Base-by-base conservation (phyloP, 1,284 basidiomycete genomes). In the Fomitopsis palustris region DNA sequence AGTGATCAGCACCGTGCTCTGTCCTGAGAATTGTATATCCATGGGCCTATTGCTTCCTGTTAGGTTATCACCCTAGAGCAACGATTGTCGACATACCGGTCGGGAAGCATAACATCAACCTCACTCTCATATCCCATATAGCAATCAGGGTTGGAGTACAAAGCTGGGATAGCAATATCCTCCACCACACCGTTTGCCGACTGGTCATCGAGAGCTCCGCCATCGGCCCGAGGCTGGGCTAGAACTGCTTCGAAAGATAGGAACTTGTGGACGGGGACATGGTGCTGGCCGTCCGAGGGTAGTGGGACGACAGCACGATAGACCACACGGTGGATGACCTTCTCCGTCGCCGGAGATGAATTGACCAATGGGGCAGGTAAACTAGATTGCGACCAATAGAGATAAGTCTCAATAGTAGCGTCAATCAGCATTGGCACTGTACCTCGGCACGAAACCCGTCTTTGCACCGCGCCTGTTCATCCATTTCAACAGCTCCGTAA, bases 391-490 rank as follows among this genome's bases (percentile, higher is more conserved):
- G 14, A 14, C 45, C 45, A 23, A 27, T 45, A 12, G 23, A 21
- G 45, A 29, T 47, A 21, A 47, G 21, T 47, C 25, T 47, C 45
- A 29, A 47, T 29, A 10, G 45, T 29, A 29, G 45, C 45, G 25
- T 47, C 45, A 47, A 47, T 47, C 45, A 47, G 25, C 17, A 21
- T 21, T 47, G 45, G 55, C 42, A 58, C 45, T 27, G 17, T 43
- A 88, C 88, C 81, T 86, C 53, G 84, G 77, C 51, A 81, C 75
- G 66, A 89, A 90, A 21, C 78, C 64, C 49, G 73, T 66, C 53
- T 73, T 69, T 14, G 68, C 64, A 29, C 70, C 56, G 42, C 74
- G 69, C 16, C 70, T 71, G 59, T 73, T 64, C 39, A 84, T 69
- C 83, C 84, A 86, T 42, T 77, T 68, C 25, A 83, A 67, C 45